Evolutionary conservation across 2,329 filamentous ascomycete genomes (phyloP).

Genomic region (Thelonectria discophora): DNA sequence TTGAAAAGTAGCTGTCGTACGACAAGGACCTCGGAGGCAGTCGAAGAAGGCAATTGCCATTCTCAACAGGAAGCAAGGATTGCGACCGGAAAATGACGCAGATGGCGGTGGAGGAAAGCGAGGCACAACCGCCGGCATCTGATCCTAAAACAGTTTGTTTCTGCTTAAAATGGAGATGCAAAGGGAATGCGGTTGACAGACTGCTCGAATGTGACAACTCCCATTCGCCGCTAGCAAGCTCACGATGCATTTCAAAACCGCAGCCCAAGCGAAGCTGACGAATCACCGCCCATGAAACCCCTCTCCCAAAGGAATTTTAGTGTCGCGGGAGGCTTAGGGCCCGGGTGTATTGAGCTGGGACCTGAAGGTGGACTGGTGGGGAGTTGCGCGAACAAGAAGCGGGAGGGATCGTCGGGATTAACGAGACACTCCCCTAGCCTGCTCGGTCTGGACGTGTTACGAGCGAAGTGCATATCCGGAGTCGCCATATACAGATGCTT

Average conservation of each 20-base stretch:
- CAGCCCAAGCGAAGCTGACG: constrained; percentile 24
- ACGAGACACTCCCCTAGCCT: constrained; percentile 22
- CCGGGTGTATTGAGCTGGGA: constrained; percentile 29
- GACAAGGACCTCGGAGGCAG: constrained; percentile 28
- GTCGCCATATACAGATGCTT: too few species aligned
- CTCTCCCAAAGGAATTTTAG: constrained; percentile 37
- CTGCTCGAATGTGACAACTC: constrained; percentile 34
- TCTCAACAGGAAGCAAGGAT: background rate
- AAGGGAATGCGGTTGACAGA: constrained; percentile 20
- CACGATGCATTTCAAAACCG: constrained; percentile 2
- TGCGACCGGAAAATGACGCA: background rate
- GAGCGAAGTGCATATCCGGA: background rate
- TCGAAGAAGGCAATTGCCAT: constrained; percentile 18
- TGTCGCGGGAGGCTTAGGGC: constrained; percentile 41
- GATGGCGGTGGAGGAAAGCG: background rate
- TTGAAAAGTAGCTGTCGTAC: constrained; percentile 28
- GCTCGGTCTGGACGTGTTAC: background rate
- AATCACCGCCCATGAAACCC: constrained; percentile 18
- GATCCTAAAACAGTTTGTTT: background rate
- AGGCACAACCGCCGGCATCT: background rate
- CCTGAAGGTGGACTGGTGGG: constrained; percentile 25
- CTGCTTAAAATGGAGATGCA: constrained; percentile 18
- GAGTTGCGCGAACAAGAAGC: constrained; percentile 25
- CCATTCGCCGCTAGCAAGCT: constrained; percentile 31
- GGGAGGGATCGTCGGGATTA: constrained; percentile 35